Evolutionary conservation across 2,329 filamentous ascomycete species (phyloP).

Genomic region (Aspergillus sp.): DNA sequence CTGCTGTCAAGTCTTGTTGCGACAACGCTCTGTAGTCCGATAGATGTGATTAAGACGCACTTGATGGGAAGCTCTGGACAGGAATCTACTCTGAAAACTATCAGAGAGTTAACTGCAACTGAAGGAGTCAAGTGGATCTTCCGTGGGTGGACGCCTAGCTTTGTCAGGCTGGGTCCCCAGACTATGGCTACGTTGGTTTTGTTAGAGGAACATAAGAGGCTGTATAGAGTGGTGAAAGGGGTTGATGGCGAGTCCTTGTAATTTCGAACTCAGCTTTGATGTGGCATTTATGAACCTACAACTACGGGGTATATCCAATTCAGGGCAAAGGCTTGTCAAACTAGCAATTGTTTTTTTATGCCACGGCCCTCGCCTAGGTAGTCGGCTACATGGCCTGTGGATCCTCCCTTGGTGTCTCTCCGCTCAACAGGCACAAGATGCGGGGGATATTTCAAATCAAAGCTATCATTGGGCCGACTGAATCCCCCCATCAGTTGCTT

Average conservation of each 20-base stretch:
- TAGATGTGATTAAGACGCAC: conserved; percentile 86
- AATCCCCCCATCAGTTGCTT: no score
- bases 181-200: conserved; percentile 86
- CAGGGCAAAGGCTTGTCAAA: background rate
- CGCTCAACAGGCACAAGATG: no score
- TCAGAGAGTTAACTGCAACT: conserved; percentile 65
- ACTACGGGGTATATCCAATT: background rate
- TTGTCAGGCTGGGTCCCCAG: conserved; percentile 63
- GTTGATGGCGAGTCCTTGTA: background rate
- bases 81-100: conserved; percentile 56
- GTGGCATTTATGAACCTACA: no score
- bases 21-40: conserved; percentile 79
- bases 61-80: conserved; percentile 64
- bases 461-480: no score
- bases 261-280: background rate
- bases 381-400: background rate
- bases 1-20: conserved; percentile 79
- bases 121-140: conserved; percentile 84
- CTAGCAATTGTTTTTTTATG: no score
- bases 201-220: conserved; percentile 80
- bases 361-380: background rate
- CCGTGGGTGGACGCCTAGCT: conserved; percentile 81
- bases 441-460: no score
- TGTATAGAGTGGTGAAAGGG: conserved; percentile 52
- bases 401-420: no score